phyloP scores from a whole-genome alignment of 768 basidiomycete genomes.

The Auricularia sp. region DNA sequence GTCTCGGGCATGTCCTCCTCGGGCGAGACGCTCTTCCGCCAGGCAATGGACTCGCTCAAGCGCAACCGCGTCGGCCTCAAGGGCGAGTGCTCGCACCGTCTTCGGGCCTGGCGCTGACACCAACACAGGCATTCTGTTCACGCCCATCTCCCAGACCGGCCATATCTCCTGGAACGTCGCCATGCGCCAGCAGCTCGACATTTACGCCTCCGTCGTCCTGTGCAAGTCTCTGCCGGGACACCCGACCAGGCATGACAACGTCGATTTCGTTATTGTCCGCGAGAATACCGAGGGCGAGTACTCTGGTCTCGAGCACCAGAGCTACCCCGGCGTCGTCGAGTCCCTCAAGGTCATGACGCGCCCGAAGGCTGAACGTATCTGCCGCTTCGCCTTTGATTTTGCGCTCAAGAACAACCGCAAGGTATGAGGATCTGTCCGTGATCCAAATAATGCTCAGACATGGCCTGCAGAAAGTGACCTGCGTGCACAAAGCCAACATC shows the following conservation, averaged over 20 bases:
- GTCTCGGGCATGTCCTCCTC: constrained; percentile 93
- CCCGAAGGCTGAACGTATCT: constrained; percentile 91
- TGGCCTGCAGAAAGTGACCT: constrained; percentile 81
- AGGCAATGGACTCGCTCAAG: constrained; percentile 96
- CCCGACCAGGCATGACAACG: constrained; percentile 90
- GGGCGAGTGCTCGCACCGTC: constrained; percentile 42
- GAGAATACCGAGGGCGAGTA: constrained; percentile 99
- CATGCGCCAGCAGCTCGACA: constrained; percentile 98
- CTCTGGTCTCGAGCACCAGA: constrained; percentile 96
- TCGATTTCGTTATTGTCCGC: constrained; percentile 98
- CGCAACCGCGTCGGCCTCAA: constrained; percentile 97
- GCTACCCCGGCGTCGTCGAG: constrained; percentile 97
- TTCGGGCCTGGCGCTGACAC: constrained; percentile 1
- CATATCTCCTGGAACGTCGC: constrained; percentile 99
- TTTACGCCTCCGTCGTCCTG: constrained; percentile 95
- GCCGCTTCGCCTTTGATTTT: constrained; percentile 97
- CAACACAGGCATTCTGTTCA: constrained; percentile 85
- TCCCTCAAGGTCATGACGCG: constrained; percentile 94
- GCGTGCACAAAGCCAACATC: constrained; percentile 99
- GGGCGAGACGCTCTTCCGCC: constrained; percentile 91
- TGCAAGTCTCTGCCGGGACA: constrained; percentile 97
- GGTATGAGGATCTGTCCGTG: constrained; percentile 33
- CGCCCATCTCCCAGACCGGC: constrained; percentile 89
- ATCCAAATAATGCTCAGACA: neutral
- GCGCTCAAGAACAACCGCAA: constrained; percentile 97